Evolutionary conservation across 495 filamentous ascomycete species (phyloP).

Genomic region (Penicillium daleae): DNA sequence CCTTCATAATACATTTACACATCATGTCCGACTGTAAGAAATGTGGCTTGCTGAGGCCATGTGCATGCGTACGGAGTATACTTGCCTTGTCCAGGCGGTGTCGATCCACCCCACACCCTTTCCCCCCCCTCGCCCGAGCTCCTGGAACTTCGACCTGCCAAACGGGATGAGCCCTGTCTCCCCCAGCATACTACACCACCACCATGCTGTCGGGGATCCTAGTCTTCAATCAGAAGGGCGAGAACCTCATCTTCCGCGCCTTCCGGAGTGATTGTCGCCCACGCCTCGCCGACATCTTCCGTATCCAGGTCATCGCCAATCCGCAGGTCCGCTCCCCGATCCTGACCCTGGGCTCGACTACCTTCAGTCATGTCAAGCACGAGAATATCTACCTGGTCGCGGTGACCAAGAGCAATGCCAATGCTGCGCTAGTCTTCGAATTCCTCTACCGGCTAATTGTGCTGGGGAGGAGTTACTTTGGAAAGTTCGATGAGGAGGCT

Average conservation of each 20-base stretch:
- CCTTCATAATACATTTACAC: neutral
- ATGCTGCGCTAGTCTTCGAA: conserved; percentile 97
- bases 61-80: too few species aligned
- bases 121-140: conserved; percentile 29
- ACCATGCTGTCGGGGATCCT: conserved; percentile 95
- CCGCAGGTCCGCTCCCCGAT: conserved; percentile 97
- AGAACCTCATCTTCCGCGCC: conserved; percentile 98
- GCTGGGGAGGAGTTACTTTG: conserved; percentile 95
- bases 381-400: conserved; percentile 99
- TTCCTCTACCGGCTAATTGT: conserved; percentile 91
- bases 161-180: conserved; percentile 17
- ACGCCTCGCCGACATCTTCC: conserved; percentile 96
- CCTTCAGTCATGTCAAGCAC: conserved; percentile 98
- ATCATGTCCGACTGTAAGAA: too few species aligned
- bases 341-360: conserved; percentile 94
- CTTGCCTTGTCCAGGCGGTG: conserved; percentile 26
- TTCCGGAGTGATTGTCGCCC: conserved; percentile 98
- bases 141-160: conserved; percentile 19
- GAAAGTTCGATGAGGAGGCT: conserved; percentile 98
- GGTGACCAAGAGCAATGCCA: conserved; percentile 99
- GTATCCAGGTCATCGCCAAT: conserved; percentile 99
- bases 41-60: too few species aligned
- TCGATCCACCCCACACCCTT: conserved; percentile 35
- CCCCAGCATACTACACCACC: conserved; percentile 19
- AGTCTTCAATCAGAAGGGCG: conserved; percentile 99